Base-by-base conservation (phyloP, 805 yeast species). In the Maudiozyma pseudohumilis region DNA sequence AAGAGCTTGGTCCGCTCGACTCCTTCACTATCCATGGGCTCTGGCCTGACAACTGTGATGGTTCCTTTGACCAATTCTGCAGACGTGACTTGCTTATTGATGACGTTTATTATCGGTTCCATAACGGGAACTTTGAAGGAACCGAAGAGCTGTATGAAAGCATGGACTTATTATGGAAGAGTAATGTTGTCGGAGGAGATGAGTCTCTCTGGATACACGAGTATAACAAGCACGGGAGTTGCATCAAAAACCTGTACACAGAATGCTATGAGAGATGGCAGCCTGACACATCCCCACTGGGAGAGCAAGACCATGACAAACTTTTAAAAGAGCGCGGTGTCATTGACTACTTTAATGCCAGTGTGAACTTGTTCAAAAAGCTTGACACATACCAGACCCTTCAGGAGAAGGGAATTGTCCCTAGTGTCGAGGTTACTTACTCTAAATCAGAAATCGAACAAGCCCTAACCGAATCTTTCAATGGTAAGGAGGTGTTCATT, bases 141-240 rank as follows among this genome's bases (percentile, higher is more conserved):
- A 78, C 79, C 38, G 47, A 53, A 8, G 77, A 70, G 8, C 64
- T 86, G 34, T 64, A 81, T 32, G 58, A 61, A 1, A 68, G 69
- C 41, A 75, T 88, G 85, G 46, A 62, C 19, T 50, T 51, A 22
- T 60, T 68, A 42, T 88, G 96, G 96, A 79, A 80, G 55, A 79
- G 80, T 50, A 71, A 70, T 51, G 74, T 73, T 38, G 75, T 73
- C 35, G 85, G 85, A 9, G 57, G 72, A 40, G 89, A 81, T 54
- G 77, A 74, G 40, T 55, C 68, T 5, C 63, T 88, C 35, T 88
- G 97, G 97, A 68, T 72, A 25, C 96, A 88, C 60, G 96, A 88
- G 60, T 88, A 74, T 69, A 87, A 88, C 64, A 88, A 88, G 57
- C 97, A 88, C 56, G 96, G 88, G 18, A 86, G 95, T 8, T 88